Percentiles rank a stretch among this genome's conserved stretches.
Evolutionary conservation across 2,329 filamentous ascomycete species (phyloP).

Genomic region (Calycina herbarum): DNA sequence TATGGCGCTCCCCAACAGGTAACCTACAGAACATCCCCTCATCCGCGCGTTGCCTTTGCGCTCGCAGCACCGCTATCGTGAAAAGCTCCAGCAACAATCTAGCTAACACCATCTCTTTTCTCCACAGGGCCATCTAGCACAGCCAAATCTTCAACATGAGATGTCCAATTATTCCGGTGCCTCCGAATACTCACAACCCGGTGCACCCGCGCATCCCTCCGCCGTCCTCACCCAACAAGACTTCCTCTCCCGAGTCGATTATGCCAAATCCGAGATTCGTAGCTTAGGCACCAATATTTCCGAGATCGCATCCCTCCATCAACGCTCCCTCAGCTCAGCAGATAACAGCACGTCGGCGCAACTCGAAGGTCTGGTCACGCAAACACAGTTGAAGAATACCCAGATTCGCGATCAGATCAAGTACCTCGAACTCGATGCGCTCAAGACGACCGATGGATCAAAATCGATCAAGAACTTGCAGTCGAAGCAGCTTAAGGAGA

Average conservation of each 20-base stretch:
- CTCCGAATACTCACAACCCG: slow-evolving; percentile 33
- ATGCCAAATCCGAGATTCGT: slow-evolving; percentile 66
- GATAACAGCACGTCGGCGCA: slow-evolving; percentile 53
- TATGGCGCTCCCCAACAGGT: slow-evolving; percentile 31
- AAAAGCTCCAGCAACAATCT: not conserved
- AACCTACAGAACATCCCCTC: slow-evolving; percentile 15
- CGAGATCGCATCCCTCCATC: slow-evolving; percentile 68
- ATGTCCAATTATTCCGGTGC: slow-evolving; percentile 32
- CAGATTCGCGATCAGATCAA: slow-evolving; percentile 79
- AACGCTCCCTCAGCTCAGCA: slow-evolving; percentile 67
- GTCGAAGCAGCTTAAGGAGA: slow-evolving; percentile 69
- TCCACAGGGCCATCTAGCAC: slow-evolving; percentile 22
- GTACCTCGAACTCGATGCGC: slow-evolving; percentile 68
- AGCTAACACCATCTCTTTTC: slow-evolving; percentile 1
- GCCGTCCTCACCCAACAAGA: slow-evolving; percentile 60
- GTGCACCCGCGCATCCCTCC: slow-evolving; percentile 29
- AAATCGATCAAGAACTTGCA: slow-evolving; percentile 71
- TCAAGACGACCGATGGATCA: slow-evolving; percentile 59
- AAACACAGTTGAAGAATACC: slow-evolving; percentile 73
- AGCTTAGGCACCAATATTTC: slow-evolving; percentile 66
- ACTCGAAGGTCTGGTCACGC: slow-evolving; percentile 63
- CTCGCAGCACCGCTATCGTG: not conserved
- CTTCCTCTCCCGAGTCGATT: slow-evolving; percentile 67
- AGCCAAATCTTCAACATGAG: slow-evolving; percentile 30
- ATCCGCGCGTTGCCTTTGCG: not conserved